A percentile compares a stretch with the other conserved stretches of the same genome.
Evolutionary conservation across 139 green algal species (phyloP).

Genomic region (Chlorella sp.): DNA sequence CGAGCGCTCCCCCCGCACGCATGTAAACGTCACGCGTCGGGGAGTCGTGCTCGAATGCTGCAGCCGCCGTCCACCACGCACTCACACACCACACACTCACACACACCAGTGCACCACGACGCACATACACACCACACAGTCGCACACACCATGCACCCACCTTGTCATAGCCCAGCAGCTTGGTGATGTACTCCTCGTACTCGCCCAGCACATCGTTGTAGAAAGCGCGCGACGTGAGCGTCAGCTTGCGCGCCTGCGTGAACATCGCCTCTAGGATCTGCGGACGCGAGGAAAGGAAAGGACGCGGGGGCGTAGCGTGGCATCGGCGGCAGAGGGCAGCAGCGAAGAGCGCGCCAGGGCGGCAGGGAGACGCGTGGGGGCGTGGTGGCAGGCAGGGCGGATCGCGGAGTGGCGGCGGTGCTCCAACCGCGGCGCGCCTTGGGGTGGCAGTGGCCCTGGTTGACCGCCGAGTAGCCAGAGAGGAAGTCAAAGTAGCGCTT

Average conservation of each 20-base stretch:
- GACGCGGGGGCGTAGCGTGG: neutral
- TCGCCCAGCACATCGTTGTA: constrained; percentile 95
- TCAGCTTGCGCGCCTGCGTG: constrained; percentile 80
- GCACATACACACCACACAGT: too few relatives aligned
- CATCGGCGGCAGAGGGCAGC: neutral
- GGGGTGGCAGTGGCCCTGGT: constrained; percentile 97
- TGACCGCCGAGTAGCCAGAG: constrained; percentile 91
- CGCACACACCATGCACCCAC: too few relatives aligned
- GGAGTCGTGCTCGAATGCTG: too few relatives aligned
- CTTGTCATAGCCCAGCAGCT: constrained; percentile 93
- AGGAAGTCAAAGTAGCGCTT: constrained; percentile 91
- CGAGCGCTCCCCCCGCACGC: too few relatives aligned
- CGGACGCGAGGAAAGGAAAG: too few relatives aligned
- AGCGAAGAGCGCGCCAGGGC: neutral
- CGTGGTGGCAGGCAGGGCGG: neutral
- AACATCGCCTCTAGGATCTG: constrained; percentile 89
- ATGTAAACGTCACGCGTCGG: too few relatives aligned
- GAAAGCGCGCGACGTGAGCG: constrained; percentile 95
- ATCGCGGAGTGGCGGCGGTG: too few relatives aligned
- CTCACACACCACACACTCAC: too few relatives aligned
- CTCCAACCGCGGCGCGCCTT: too few relatives aligned
- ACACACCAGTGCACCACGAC: too few relatives aligned
- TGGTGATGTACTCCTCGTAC: constrained; percentile 94
- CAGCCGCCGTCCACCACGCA: too few relatives aligned
- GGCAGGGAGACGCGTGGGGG: neutral